Conservation (phyloP, 2,329 filamentous ascomycete species). For the Hymenoscyphus salicellus region DNA sequence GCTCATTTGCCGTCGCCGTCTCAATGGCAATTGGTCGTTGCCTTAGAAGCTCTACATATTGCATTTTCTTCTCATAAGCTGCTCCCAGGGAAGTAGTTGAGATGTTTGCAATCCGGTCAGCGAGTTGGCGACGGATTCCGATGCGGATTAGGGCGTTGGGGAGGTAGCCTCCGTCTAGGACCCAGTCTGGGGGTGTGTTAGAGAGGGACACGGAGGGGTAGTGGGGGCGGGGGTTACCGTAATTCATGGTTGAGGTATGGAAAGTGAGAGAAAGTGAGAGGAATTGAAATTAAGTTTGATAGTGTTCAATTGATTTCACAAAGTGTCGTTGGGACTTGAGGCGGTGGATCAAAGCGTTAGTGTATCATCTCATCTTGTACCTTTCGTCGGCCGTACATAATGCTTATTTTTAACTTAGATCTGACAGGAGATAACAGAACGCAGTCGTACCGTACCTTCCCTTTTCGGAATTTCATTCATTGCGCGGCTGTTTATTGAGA, state of each 20-base stretch:
- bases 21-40: slow-evolving; percentile 10
- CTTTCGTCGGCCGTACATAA: slow-evolving; percentile 22
- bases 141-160: slow-evolving; percentile 60
- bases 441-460: background rate
- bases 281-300: background rate
- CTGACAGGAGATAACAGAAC: background rate
- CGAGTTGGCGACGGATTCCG: slow-evolving; percentile 64
- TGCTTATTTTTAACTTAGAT: background rate
- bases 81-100: slow-evolving; percentile 50
- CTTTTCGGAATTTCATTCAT: no score
- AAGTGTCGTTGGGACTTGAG: background rate
- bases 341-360: background rate
- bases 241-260: slow-evolving; percentile 28
- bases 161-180: slow-evolving; percentile 64
- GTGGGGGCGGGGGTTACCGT: slow-evolving; percentile 21
- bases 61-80: slow-evolving; percentile 59
- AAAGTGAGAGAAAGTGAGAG: background rate
- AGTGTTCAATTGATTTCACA: background rate
- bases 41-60: slow-evolving; percentile 58
- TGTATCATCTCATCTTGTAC: slow-evolving; percentile 24
- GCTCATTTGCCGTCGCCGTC: slow-evolving; percentile 38
- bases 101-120: slow-evolving; percentile 57
- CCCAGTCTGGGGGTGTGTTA: slow-evolving; percentile 43
- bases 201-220: background rate
- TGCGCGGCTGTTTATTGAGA: no score